Evolutionary conservation across 768 basidiomycete genomes (phyloP).

Genomic region (Trametes gibbosa): DNA sequence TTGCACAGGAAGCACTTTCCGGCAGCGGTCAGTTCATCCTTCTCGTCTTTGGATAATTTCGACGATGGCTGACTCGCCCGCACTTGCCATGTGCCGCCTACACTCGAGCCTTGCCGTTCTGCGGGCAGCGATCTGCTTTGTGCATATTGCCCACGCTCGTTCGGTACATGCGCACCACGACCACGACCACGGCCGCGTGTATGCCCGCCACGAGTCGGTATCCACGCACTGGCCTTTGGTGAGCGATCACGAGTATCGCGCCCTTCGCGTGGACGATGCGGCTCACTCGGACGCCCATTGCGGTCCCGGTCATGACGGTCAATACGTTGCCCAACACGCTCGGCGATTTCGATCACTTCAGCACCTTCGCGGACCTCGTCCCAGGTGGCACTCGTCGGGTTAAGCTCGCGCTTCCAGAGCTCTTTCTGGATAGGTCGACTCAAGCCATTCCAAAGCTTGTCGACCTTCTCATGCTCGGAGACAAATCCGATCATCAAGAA

Average conservation of each 20-base stretch:
- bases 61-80: not conserved
- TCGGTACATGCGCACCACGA: not conserved
- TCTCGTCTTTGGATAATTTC: not conserved
- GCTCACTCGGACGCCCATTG: not conserved
- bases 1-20: conserved; percentile 2
- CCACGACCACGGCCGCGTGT: too few relatives aligned
- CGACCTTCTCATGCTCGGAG: not conserved
- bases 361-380: not conserved
- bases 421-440: not conserved
- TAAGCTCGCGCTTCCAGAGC: conserved; percentile 1
- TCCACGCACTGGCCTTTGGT: not conserved
- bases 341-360: conserved; percentile 5
- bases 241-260: not conserved
- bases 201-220: too few relatives aligned
- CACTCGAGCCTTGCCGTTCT: not conserved
- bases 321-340: not conserved
- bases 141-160: too few relatives aligned
- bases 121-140: too few relatives aligned
- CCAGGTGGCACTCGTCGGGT: not conserved
- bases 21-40: not conserved
- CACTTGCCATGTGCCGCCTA: too few relatives aligned
- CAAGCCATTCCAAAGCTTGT: conserved; percentile 12
- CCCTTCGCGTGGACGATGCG: not conserved
- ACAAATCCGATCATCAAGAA: conserved; percentile 14
- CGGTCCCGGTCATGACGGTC: not conserved